Conservation (phyloP, 495 filamentous ascomycete genomes). For the Thozetella sp. region DNA sequence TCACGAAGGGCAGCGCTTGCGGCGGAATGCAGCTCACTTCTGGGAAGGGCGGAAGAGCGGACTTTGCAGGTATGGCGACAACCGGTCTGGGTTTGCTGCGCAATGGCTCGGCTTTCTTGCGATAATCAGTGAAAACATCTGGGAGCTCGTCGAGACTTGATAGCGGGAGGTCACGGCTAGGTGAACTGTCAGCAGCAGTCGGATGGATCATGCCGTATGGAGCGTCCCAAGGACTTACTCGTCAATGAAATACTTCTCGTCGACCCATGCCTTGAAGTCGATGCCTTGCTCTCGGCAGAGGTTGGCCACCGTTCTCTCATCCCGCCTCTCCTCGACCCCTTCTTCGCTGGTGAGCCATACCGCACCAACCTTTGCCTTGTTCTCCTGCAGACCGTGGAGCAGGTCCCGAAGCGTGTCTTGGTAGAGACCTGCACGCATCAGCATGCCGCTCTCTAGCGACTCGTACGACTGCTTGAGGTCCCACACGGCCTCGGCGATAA, state of each 20-base stretch:
- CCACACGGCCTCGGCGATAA: constrained; percentile 68
- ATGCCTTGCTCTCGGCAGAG: constrained; percentile 47
- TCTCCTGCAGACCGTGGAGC: constrained; percentile 43
- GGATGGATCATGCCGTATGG: not conserved
- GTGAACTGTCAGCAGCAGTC: not conserved
- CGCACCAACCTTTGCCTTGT: constrained; percentile 48
- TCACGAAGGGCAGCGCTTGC: constrained; percentile 59
- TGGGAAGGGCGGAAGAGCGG: constrained; percentile 54
- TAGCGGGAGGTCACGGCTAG: constrained; percentile 59
- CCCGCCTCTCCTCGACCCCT: constrained; percentile 62
- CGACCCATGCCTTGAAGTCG: constrained; percentile 61
- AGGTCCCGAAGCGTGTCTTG: constrained; percentile 54
- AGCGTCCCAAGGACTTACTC: constrained; percentile 51
- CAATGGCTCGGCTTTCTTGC: constrained; percentile 67
- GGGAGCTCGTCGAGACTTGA: constrained; percentile 52
- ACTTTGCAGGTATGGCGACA: constrained; percentile 41
- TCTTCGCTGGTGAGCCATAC: constrained; percentile 73
- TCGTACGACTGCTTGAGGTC: constrained; percentile 61
- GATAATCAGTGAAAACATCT: constrained; percentile 69
- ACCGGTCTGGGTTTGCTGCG: constrained; percentile 54
- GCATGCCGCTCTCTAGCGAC: constrained; percentile 56
- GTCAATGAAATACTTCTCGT: constrained; percentile 76
- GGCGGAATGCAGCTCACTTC: constrained; percentile 42
- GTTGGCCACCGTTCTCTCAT: constrained; percentile 53
- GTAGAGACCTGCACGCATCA: constrained; percentile 61